Base-by-base conservation (phyloP, 2,329 filamentous ascomycete genomes). In the Fusarium stilboides region DNA sequence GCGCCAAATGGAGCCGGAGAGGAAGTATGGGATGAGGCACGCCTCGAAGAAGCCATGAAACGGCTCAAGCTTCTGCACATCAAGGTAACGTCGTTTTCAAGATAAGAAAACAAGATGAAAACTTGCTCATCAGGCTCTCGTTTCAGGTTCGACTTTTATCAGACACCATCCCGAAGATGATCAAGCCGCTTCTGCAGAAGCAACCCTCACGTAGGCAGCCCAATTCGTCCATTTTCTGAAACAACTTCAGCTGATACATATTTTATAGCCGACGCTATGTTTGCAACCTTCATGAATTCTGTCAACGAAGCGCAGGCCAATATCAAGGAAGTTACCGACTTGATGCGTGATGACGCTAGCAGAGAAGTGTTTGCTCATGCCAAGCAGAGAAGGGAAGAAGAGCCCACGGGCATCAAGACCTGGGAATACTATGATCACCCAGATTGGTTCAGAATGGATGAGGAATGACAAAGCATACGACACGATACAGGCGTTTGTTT, bases 341-440 rank as follows among this genome's bases (percentile, higher is more conserved):
- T 84, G 8, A 82, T 86, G 74, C 81, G 77, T 13, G 80, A 81
- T 68, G 83, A 85, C 6, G 80, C 83, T 44, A 85, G 79, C 62
- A 81, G 80, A 44, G 83, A 83, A 53, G 80, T 88, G 13, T 79
- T 91, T 55, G 81, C 85, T 13, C 82, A 86, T 58, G 87, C 84
- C 3, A 81, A 77, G 40, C 82, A 85, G 71, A 89, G 88, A 70
- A 83, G 83, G 19, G 79, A 84, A 54, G 82, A 85, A 39, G 85
- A 89, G 43, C 85, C 87, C 0, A 81, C 83, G 51, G 86, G 84
- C 6, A 89, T 91, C 67, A 86, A 83, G 69, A 83, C 85, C 3
- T 91, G 89, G 89, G 83, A 81, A 47, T 83, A 87, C 20, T 84
- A 81, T 56, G 86, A 91, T 36, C 82, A 90, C 57, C 87, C 89